Percentiles rank a stretch among this genome's conserved stretches.
phyloP scores from a whole-genome alignment of 2,329 filamentous ascomycete species.

The Penicillium sp. region DNA sequence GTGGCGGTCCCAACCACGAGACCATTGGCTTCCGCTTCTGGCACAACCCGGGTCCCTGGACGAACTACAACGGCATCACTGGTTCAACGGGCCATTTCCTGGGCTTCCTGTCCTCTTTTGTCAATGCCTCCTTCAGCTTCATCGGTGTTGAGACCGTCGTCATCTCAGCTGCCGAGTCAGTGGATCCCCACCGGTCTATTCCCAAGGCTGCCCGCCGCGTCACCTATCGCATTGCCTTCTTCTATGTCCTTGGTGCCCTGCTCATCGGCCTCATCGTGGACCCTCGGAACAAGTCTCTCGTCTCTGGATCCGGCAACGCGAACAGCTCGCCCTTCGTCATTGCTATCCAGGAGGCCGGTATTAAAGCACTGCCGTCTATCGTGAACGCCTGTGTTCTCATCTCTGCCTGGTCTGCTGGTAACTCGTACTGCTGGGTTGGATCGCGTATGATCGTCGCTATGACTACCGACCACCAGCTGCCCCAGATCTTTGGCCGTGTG shows the following conservation, averaged over 20 bases:
- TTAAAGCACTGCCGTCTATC: constrained; percentile 35
- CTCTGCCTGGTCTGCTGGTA: constrained; percentile 44
- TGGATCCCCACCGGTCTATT: constrained; percentile 42
- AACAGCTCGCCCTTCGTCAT: constrained; percentile 40
- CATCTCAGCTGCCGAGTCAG: constrained; percentile 44
- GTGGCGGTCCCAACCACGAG: constrained; percentile 34
- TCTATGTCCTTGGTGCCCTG: constrained; percentile 38
- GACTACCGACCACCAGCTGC: constrained; percentile 61
- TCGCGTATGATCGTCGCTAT: constrained; percentile 62
- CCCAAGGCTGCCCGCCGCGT: constrained; percentile 46
- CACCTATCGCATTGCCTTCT: constrained; percentile 41
- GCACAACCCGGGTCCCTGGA: constrained; percentile 37
- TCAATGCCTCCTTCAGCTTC: constrained; percentile 45
- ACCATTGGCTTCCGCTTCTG: constrained; percentile 39
- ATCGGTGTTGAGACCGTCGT: constrained; percentile 45
- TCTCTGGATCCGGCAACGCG: constrained; percentile 31
- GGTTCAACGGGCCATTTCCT: constrained; percentile 38
- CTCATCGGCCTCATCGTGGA: constrained; percentile 35
- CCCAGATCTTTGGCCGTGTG: constrained; percentile 57
- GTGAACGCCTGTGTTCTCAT: constrained; percentile 41
- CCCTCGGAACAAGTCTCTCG: constrained; percentile 22
- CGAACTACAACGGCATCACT: constrained; percentile 33
- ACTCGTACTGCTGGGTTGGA: constrained; percentile 52
- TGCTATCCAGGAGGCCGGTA: constrained; percentile 37
- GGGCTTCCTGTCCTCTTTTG: constrained; percentile 40